Evolutionary conservation across 345 rosid species (phyloP), one percentile per base, ranked within the genome.

Genomic region (Bruguiera gymnorhiza): DNA sequence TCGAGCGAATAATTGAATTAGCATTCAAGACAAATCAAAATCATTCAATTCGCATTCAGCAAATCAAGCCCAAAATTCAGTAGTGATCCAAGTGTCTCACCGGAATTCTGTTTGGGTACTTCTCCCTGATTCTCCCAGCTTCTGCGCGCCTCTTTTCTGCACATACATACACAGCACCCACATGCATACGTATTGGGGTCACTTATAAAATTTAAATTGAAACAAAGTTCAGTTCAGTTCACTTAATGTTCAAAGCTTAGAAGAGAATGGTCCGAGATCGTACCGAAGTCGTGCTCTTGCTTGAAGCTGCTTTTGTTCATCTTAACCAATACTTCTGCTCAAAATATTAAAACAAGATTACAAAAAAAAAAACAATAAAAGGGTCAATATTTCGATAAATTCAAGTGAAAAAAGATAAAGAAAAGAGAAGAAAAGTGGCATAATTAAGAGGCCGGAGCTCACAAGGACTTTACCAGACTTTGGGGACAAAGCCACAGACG

Each of bases 81-180:
- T 5, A 39, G 7, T 2, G 8, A 64, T 4, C 6, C 46, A 67
- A 58, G 43, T 0, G 43, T 55, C 83, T 78, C 71, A 87, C 96
- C 20, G 96, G 96, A 76, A 89, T 81, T 70, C 96, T 82, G 59
- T 86, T 92, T 5, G 96, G 85, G 66, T 87, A 89, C 48, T 87
- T 89, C 68, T 78, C 92, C 73, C 82, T 86, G 63, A 89, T 89
- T 80, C 92, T 84, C 50, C 78, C 84, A 67, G 92, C 87, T 79
- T 89, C 96, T 30, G 89, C 87, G 11, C 80, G 83, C 54, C 96
- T 85, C 81, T 87, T 87, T 58, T 83, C 96, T 89, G 83, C 58
- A 79, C 27, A 78, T 3, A 27, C 29, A 62, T 69, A 8, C 18
- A 36, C 39, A 37, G 43, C 32, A 37, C 13, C 43, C 43, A 37